Evolutionary conservation across 2,329 filamentous ascomycete species (phyloP), one percentile per base, ranked within the genome.

Genomic region (Basipetospora chlamydospora): DNA sequence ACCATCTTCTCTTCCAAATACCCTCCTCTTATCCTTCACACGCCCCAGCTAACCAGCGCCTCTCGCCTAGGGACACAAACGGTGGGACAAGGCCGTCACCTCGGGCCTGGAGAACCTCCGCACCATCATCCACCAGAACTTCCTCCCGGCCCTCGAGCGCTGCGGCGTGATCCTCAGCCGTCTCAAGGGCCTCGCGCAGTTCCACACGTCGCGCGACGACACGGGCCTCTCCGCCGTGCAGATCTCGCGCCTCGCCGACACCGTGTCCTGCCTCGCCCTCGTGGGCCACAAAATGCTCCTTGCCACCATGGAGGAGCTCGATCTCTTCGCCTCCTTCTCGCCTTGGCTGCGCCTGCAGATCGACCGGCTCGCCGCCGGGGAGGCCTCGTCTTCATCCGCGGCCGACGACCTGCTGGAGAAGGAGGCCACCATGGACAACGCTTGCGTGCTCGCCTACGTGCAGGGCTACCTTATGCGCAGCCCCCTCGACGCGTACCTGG

Each of bases 81-180:
- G 90, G 33, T 98, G 90, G 90, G 87, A 96, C 43, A 92, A 88
- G 49, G 79, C 82, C 5, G 80, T 92, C 2, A 68, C 73, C 2
- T 73, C 75, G 4, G 84, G 86, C 1, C 77, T 95, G 15, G 77
- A 83, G 41, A 79, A 75, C 37, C 67, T 96, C 8, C 73, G 85
- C 34, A 71, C 73, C 36, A 66, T 96, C 10, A 66, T 86, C 1
- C 87, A 94, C 49, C 80, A 94, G 50, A 87, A 92, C 52, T 75
- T 95, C 35, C 66, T 96, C 3, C 90, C 90, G 0, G 85, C 84
- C 1, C 64, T 96, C 2, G 86, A 96, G 47, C 76, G 88, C 36
- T 80, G 81, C 45, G 71, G 73, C 32, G 75, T 95, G 17, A 77
- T 94, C 22, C 69, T 94, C 20, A 85, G 80, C 45, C 77, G 85